phyloP scores from a whole-genome alignment of 805 yeast species.

The Groenewaldozyma tartarivorans region DNA sequence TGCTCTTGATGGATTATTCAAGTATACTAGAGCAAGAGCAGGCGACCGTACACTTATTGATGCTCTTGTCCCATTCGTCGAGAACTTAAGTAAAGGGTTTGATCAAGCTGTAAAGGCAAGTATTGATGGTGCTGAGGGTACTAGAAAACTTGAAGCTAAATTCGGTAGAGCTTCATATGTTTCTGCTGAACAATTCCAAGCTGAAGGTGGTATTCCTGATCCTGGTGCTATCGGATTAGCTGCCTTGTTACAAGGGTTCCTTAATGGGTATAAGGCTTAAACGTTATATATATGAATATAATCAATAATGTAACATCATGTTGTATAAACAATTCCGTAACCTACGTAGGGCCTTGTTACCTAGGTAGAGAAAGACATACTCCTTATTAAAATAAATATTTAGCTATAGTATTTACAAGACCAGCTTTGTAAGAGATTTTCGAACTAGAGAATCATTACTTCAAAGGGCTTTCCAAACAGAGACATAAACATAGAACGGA shows the following conservation, averaged over 20 bases:
- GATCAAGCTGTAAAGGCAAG: constrained; percentile 48
- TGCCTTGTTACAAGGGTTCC: constrained; percentile 40
- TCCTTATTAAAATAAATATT: too few relatives aligned
- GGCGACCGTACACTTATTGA: constrained; percentile 90
- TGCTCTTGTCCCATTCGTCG: constrained; percentile 80
- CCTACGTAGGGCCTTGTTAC: too few relatives aligned
- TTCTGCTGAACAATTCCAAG: constrained; percentile 44
- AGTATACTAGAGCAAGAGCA: constrained; percentile 77
- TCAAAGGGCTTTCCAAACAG: too few relatives aligned
- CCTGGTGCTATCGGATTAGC: constrained; percentile 92
- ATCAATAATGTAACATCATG: too few relatives aligned
- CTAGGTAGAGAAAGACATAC: too few relatives aligned
- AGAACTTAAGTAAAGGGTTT: constrained; percentile 43
- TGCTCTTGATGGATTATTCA: constrained; percentile 68
- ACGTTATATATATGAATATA: neutral
- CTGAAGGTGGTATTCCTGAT: constrained; percentile 57
- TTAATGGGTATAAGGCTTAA: neutral
- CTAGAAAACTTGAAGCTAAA: constrained; percentile 67
- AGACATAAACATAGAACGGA: too few relatives aligned
- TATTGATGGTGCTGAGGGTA: constrained; percentile 60
- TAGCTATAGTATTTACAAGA: too few relatives aligned
- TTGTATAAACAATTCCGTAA: too few relatives aligned
- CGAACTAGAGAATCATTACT: too few relatives aligned
- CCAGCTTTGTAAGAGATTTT: too few relatives aligned
- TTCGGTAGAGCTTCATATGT: constrained; percentile 95